Percentiles rank a stretch among this genome's conserved stretches.
Evolutionary conservation across 2,329 filamentous ascomycete genomes (phyloP).

Genomic region (Diaporthe sp.): DNA sequence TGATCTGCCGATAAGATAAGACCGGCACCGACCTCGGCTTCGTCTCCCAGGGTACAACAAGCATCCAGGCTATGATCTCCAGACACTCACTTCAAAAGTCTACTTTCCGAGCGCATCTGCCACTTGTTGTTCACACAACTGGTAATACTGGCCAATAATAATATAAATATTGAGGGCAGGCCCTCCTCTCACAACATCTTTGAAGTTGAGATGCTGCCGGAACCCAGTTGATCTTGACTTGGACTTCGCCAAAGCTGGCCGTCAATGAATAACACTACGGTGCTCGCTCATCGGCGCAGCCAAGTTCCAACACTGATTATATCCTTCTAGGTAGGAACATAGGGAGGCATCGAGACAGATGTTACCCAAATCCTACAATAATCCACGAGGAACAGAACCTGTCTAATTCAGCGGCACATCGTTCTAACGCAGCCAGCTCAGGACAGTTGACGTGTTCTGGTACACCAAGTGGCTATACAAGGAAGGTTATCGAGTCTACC

Average conservation of each 20-base stretch:
- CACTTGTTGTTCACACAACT: background rate
- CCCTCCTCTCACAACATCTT: no score
- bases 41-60: background rate
- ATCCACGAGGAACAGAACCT: background rate
- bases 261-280: no score
- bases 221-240: background rate
- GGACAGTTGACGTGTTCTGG: no score
- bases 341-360: background rate
- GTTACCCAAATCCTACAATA: background rate
- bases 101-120: background rate
- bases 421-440: no score
- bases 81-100: background rate
- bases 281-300: background rate
- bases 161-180: background rate
- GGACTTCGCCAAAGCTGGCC: background rate
- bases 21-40: conserved; percentile 20
- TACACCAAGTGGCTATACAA: background rate
- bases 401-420: background rate
- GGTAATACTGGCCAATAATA: background rate
- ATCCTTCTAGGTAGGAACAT: background rate
- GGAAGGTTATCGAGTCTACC: background rate
- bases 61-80: background rate
- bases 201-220: background rate
- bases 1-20: conserved; percentile 11
- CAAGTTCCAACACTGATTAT: background rate